Base-by-base conservation (phyloP, 805 yeast genomes). In the Ogataea paraovalis region DNA sequence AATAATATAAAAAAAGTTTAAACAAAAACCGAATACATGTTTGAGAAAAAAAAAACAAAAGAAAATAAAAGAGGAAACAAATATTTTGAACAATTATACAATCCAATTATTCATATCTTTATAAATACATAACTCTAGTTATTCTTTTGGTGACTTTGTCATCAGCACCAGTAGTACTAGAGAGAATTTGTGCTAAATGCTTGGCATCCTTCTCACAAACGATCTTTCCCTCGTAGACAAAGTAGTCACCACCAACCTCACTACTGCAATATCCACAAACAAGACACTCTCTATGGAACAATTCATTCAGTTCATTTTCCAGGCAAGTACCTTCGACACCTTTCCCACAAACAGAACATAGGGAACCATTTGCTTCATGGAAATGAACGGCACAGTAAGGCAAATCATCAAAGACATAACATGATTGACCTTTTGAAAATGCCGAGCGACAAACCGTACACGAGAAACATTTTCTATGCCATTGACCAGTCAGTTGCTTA, bases 301-400 rank as follows among this genome's bases (percentile, higher is more conserved):
- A 76, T 55, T 84, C 85, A 39, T 71, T 67, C 30, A 78, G 65
- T 58, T 84, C 90, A 57, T 82, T 85, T 58, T 88, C 96, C 38
- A 92, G 74, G 65, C 98, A 92, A 62, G 80, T 81, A 4, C 98
- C 98, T 63, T 92, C 97, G 42, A 94, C 87, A 27, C 95, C 96
- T 4, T 58, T 56, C 12, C 76, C 72, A 65, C 99, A 92, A 14
- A 73, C 67, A 41, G 72, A 71, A 66, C 99, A 92, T 2, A 85
- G 62, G 0, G 96, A 84, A 42, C 82, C 79, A 63, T 92, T 94
- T 45, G 78, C 72, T 46, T 71, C 70, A 65, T 94, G 98, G 67
- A 80, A 79, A 58, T 92, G 96, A 32, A 68, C 65, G 52, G 80
- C 79, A 70, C 99, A 94, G 66, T 82, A 89, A 13, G 98, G 97